Evolutionary conservation across 2,329 filamentous ascomycete genomes (phyloP).

Genomic region (Aspergillus melleus): DNA sequence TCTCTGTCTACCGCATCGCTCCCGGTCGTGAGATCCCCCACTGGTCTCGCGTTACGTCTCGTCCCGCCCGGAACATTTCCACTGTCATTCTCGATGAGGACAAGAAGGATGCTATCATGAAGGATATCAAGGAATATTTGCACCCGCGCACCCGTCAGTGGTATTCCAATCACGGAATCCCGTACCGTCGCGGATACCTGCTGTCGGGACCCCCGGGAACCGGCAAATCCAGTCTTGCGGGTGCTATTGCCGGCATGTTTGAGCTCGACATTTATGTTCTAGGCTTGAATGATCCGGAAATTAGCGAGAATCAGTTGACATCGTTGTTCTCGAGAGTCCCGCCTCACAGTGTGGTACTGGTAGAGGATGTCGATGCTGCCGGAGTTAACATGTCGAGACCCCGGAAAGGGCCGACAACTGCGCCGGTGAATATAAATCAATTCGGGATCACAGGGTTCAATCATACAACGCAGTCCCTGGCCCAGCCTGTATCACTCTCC

Average conservation of each 20-base stretch:
- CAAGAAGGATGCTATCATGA: slow-evolving; percentile 66
- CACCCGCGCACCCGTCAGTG: slow-evolving; percentile 65
- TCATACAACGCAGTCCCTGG: slow-evolving; percentile 13
- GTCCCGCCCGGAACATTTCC: slow-evolving; percentile 64
- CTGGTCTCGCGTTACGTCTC: slow-evolving; percentile 60
- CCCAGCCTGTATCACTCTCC: slow-evolving; percentile 49
- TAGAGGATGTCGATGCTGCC: slow-evolving; percentile 70
- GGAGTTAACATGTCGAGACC: slow-evolving; percentile 47
- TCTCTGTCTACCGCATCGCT: slow-evolving; percentile 57
- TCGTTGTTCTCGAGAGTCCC: slow-evolving; percentile 62
- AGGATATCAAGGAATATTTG: slow-evolving; percentile 76
- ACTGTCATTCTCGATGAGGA: slow-evolving; percentile 47
- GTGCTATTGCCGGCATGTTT: slow-evolving; percentile 66
- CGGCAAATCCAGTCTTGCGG: slow-evolving; percentile 70
- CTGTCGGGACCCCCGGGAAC: slow-evolving; percentile 75
- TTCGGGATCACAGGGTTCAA: background rate
- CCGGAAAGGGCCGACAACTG: background rate
- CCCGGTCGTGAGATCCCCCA: slow-evolving; percentile 43
- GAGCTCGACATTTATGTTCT: slow-evolving; percentile 67
- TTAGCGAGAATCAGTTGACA: slow-evolving; percentile 64
- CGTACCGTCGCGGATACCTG: slow-evolving; percentile 73
- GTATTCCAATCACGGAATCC: slow-evolving; percentile 75
- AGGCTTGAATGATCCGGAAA: slow-evolving; percentile 57
- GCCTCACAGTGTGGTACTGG: slow-evolving; percentile 62
- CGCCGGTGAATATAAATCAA: background rate